Evolutionary conservation across 1,284 basidiomycete species (phyloP).

Genomic region (Trametes versicolor): DNA sequence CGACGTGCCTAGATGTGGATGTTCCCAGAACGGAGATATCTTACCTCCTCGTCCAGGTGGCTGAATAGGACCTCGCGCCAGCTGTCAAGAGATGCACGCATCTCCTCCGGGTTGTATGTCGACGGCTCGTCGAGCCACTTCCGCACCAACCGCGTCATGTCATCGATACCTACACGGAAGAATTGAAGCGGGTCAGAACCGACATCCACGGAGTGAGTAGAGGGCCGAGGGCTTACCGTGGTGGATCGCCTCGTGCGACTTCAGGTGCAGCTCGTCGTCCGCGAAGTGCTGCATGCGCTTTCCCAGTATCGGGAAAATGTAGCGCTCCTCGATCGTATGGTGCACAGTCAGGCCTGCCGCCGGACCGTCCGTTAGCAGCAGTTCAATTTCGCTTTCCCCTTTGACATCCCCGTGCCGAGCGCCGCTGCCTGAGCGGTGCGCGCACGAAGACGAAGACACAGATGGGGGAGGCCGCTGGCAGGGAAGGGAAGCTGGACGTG

Average conservation of each 20-base stretch:
- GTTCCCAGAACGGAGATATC: not conserved
- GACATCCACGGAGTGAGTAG: not conserved
- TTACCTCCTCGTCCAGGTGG: slow-evolving; percentile 75
- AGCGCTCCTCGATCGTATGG: slow-evolving; percentile 71
- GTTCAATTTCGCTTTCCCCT: not conserved
- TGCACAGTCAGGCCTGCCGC: slow-evolving; percentile 64
- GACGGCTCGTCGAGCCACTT: slow-evolving; percentile 59
- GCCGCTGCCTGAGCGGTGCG: not conserved
- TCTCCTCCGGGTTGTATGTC: slow-evolving; percentile 63
- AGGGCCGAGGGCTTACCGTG: slow-evolving; percentile 53
- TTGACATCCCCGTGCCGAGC: not conserved
- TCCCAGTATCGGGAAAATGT: slow-evolving; percentile 73
- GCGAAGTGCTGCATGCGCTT: slow-evolving; percentile 70
- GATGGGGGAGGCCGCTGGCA: not conserved
- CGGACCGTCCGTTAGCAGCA: not conserved
- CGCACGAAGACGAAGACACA: not conserved
- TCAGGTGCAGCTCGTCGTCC: slow-evolving; percentile 61
- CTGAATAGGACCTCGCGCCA: slow-evolving; percentile 72
- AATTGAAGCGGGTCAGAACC: not conserved
- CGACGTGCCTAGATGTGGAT: not conserved
- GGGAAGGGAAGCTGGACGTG: slow-evolving; percentile 7
- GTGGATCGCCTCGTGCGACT: slow-evolving; percentile 74
- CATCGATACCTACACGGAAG: slow-evolving; percentile 59
- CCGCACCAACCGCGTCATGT: slow-evolving; percentile 56
- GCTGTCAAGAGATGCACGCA: slow-evolving; percentile 67